A percentile compares a stretch with the other conserved stretches of the same genome.
These are phyloP conservation scores for Populus davidiana DNA, from an alignment of 345 rosid species.

Conservation along the genomic window DNA sequence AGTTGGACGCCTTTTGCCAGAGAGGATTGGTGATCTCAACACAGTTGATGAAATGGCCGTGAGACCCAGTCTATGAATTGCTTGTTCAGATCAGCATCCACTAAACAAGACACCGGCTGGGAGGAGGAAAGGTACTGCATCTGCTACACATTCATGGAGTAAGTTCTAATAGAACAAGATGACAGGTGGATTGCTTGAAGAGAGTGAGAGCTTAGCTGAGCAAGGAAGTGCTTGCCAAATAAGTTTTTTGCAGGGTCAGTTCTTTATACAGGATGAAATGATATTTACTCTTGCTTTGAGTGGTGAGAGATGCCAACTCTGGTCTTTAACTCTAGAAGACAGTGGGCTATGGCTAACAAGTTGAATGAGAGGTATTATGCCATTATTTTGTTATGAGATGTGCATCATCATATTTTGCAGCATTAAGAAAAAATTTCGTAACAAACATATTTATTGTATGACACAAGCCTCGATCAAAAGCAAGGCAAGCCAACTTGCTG, in stretches of 20 bases:
- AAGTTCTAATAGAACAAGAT: background rate
- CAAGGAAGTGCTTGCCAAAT: background rate
- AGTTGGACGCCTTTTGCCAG: slow-evolving; percentile 16
- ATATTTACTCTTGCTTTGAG: background rate
- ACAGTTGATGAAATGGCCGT: background rate
- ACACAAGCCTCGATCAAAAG: too few species aligned
- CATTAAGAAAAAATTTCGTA: background rate
- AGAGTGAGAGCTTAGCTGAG: background rate
- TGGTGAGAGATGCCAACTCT: background rate
- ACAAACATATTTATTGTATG: too few species aligned
- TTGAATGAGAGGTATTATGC: background rate
- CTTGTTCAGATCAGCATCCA: background rate
- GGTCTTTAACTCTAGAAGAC: background rate
- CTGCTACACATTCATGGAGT: background rate
- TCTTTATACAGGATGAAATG: background rate
- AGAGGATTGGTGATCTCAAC: slow-evolving; percentile 12
- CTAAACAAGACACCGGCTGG: background rate
- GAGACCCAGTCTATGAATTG: background rate
- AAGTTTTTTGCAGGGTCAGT: background rate
- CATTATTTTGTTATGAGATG: background rate
- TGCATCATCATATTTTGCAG: background rate
- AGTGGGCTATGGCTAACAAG: background rate
- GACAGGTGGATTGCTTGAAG: background rate
- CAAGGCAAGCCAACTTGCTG: too few species aligned
- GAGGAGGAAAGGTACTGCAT: background rate